Evolutionary conservation across 169 alveolate genomes (phyloP).

Genomic region (Miamiensis avidus): DNA sequence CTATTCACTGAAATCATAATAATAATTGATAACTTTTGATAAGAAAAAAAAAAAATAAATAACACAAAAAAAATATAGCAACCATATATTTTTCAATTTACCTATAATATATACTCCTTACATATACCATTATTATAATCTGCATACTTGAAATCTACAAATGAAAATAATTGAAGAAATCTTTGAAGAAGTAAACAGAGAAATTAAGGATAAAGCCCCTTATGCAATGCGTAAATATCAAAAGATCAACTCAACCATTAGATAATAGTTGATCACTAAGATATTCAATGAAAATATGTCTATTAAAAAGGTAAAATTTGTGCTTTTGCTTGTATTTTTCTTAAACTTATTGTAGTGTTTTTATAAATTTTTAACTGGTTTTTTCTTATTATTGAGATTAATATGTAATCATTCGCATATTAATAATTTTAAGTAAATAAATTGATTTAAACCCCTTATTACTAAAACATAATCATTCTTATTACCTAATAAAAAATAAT

Average conservation of each 20-base stretch:
- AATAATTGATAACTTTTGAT: too few species aligned
- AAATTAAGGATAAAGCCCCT: constrained; percentile 23
- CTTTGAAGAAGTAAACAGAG: constrained; percentile 25
- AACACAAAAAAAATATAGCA: too few species aligned
- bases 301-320: constrained; percentile 17
- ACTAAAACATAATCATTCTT: too few species aligned
- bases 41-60: too few species aligned
- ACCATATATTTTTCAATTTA: too few species aligned
- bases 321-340: background rate
- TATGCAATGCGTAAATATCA: constrained; percentile 24
- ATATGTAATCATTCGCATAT: background rate
- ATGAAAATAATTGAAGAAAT: constrained; percentile 30
- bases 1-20: too few species aligned
- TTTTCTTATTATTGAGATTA: background rate
- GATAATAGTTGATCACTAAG: constrained; percentile 6
- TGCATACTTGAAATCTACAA: too few species aligned
- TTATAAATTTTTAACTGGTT: background rate
- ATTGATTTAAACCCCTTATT: too few species aligned
- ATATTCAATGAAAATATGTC: constrained; percentile 14
- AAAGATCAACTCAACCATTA: constrained; percentile 10
- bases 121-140: too few species aligned
- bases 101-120: too few species aligned
- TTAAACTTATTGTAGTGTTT: background rate
- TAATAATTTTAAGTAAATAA: too few species aligned
- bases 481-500: too few species aligned